Evolutionary conservation across 306 rosid species (phyloP), one percentile per base, ranked within the genome.

Genomic region (Calophaca sinica): DNA sequence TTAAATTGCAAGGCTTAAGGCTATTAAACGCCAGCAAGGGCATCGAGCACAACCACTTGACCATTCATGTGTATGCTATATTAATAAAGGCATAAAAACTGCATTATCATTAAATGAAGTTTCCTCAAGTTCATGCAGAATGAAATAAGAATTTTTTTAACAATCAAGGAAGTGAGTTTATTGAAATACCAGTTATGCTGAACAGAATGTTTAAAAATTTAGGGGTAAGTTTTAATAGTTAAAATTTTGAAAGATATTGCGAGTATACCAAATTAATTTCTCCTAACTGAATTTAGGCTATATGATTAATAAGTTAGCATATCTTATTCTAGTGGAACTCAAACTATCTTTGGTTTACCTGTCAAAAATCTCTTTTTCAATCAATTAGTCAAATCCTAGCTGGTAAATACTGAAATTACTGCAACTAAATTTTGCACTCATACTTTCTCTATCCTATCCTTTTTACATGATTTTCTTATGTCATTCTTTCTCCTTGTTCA

Each of bases 11-110:
- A 42, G 20, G 54, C 41, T 63, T 20, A 20, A 20, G 26, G 28
- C 59, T 52, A 82, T 20, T 20, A 82, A 79, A 62, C 15, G 46
- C 2, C 39, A 73, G 32, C 33, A 68, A 74, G 32, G 38, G 12
- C 12, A 74, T 31, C 20, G 4, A 35, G 28, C 39, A 51, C 29
- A 6, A 52, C 10, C 35, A 39, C 36, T 33, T 33, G 36, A 39
- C 14, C 48, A 59, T n/a, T 69, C 20, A 55, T 46, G 9, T 55
- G 9, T 36, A 59, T 32, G 50, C 12, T 7, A 48, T 14, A 28
- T 60, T 39, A 29, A 10, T 39, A 80, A 50, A 72, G 48, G 62
- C 29, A 49, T 45, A 60, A 61, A 64, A 73, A 35, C 13, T 50
- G 15, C 41, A 73, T 35, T 7, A 52, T 9, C 76, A 64, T 65